Evolutionary conservation across 176 grass and related monocot species (phyloP).

Genomic region (Areca catechu): DNA sequence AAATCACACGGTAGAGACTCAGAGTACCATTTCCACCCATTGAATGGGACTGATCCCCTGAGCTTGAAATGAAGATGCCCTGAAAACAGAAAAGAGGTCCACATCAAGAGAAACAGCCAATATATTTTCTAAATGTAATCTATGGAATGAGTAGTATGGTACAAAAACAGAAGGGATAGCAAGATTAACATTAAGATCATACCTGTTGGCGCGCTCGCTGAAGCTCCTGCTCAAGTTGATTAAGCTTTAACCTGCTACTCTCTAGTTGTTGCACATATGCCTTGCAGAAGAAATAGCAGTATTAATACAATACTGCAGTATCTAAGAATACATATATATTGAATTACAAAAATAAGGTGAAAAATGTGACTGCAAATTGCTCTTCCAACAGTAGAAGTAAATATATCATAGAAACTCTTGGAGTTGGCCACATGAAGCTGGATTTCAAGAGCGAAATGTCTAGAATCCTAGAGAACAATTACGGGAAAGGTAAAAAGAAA

Average conservation of each 20-base stretch:
- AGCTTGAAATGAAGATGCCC: slow-evolving; percentile 86
- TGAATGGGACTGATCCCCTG: slow-evolving; percentile 61
- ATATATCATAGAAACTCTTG: too few species aligned
- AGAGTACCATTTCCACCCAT: slow-evolving; percentile 58
- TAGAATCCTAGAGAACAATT: too few species aligned
- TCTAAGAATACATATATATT: too few species aligned
- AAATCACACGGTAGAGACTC: slow-evolving; percentile 4
- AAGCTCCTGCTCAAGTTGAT: slow-evolving; percentile 84
- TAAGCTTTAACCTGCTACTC: slow-evolving; percentile 91
- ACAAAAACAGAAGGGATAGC: neutral
- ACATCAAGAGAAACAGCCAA: too few species aligned
- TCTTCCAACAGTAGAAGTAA: too few species aligned
- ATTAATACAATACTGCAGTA: neutral
- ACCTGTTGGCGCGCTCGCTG: slow-evolving; percentile 80
- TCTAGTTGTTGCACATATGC: slow-evolving; percentile 95
- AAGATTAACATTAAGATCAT: neutral
- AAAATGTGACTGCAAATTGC: too few species aligned
- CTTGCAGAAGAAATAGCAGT: slow-evolving; percentile 21
- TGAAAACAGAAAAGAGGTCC: slow-evolving; percentile 18
- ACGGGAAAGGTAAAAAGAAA: too few species aligned
- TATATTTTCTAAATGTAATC: too few species aligned
- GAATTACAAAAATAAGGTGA: too few species aligned
- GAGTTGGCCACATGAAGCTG: too few species aligned
- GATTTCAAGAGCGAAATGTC: too few species aligned
- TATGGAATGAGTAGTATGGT: too few species aligned